Base-by-base conservation (phyloP, 2,329 filamentous ascomycete species). In the Talaromyces sp. region DNA sequence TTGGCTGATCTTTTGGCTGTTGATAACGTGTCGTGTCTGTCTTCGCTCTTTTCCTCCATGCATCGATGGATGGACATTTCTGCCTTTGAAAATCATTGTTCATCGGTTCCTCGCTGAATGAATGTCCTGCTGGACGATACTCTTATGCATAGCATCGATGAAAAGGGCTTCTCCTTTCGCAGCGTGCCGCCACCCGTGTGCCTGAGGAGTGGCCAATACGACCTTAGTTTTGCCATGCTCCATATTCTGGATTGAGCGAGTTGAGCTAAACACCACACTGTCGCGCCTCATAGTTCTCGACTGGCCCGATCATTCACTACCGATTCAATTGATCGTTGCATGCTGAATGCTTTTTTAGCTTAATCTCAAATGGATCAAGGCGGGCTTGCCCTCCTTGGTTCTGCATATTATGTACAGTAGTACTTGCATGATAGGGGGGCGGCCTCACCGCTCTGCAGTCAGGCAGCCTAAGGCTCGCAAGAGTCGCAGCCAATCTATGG, bases 191-290 rank as follows among this genome's bases (percentile, higher is more conserved):
- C 58, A 60, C 58, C 58, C 44, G 28, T 39, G 44, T 39, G 44
- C 31, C 25, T 52, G 42, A n/a, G 33, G 16, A 52, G 58, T 60
- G 58, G 58, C 58, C 58, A 60, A 60, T 50, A 48, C 58, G 31
- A 48, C 58, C 44, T 50, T 50, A 35, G 58, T 40, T 40, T 52
- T 37, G 44, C 44, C 44, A 58, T 35, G 31, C 42, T 25, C 39
- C 55, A 39, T 37, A 40, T 21, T 52, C 58, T 59, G 40, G 57
- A 46, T 59, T 31, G 28, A 35, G 18, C 28, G 28, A 28, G 21
- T 40, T 46, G 31, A 54, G 31, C 50, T 33, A 54, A 33, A 52
- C 28, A 52, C 28, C 28, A 52, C 28, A 35, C 28, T 5, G 28
- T 52, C 23, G 46, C 46, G 23, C 25, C 23, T n/a, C 48, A 18